A percentile compares a stretch with the other conserved stretches of the same genome.
These are phyloP conservation scores for Solanum sitiens DNA, from an alignment of 257 asterid species.

Conservation along the genomic window DNA sequence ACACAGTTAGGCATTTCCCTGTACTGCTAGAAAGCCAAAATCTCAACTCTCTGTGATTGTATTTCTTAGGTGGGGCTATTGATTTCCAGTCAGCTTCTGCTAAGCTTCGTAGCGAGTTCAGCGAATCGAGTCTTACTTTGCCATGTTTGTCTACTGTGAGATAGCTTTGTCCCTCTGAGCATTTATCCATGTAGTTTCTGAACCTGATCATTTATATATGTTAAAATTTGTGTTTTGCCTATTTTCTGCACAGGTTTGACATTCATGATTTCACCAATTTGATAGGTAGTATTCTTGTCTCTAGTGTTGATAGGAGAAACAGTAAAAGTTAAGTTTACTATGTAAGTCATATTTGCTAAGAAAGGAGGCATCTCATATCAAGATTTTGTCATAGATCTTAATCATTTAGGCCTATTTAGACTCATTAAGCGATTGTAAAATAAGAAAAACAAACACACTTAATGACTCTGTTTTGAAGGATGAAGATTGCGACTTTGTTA, in stretches of 20 bases:
- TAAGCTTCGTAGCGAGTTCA: slow-evolving; percentile 31
- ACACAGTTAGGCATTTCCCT: slow-evolving; percentile 48
- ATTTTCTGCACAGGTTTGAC: not conserved
- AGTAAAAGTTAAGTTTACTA: not conserved
- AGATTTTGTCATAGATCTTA: too few species aligned
- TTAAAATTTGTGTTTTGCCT: not conserved
- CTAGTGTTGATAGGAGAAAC: not conserved
- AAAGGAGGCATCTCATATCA: too few species aligned
- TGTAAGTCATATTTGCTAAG: not conserved
- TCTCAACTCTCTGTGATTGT: slow-evolving; percentile 49
- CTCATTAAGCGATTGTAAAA: too few species aligned
- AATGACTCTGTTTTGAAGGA: too few species aligned
- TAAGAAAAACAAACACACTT: too few species aligned
- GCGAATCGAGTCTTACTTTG: slow-evolving; percentile 30
- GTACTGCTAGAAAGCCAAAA: slow-evolving; percentile 47
- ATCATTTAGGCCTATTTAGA: too few species aligned
- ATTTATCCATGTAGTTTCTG: slow-evolving; percentile 67
- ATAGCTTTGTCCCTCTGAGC: slow-evolving; percentile 38
- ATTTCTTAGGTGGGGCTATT: slow-evolving; percentile 39
- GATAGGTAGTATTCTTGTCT: not conserved
- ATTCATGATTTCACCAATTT: not conserved
- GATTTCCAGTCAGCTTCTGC: slow-evolving; percentile 71
- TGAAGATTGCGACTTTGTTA: too few species aligned
- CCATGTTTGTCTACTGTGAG: slow-evolving; percentile 56
- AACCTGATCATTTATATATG: slow-evolving; percentile 22